These are phyloP conservation scores for Cucumis sativus DNA, from an alignment of 306 rosid genomes.

Conservation along the genomic window Cucumber_9930_V3 NC_026659.2:27420001-27420500, in stretches of 20 bases:
- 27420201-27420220: neutral
- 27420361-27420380: neutral
- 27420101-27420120: neutral
- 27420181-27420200: neutral
- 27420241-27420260: neutral
- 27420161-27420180: no score
- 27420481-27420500: slow-evolving; percentile 66
- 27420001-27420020: slow-evolving; percentile 98
- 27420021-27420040: slow-evolving; percentile 91
- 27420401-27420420: slow-evolving; percentile 86
- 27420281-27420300: neutral
- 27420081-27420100: slow-evolving; percentile 50
- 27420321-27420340: neutral
- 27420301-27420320: neutral
- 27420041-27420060: slow-evolving; percentile 87
- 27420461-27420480: slow-evolving; percentile 68
- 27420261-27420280: neutral
- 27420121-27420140: neutral
- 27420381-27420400: slow-evolving; percentile 78
- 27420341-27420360: neutral
- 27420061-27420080: slow-evolving; percentile 98
- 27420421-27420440: slow-evolving; percentile 75
- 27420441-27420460: slow-evolving; percentile 78
- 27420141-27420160: neutral
- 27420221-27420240: no score